Evolutionary conservation across 129 eudicot genomes (phyloP), one percentile per base, ranked within the genome.

Genomic region (Saussurea involucrata): DNA sequence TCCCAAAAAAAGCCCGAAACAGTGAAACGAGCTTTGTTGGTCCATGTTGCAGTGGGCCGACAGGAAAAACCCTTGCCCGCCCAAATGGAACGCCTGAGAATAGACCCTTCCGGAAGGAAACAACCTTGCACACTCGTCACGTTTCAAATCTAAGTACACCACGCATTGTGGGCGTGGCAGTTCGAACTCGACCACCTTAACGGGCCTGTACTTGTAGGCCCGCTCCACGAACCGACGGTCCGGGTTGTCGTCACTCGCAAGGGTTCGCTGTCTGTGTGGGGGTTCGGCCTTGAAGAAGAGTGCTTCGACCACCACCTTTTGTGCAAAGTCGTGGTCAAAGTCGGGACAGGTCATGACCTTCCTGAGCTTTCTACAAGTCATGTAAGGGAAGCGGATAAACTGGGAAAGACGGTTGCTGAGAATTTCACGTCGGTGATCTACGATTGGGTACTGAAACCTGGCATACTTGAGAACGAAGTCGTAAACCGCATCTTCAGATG

Each of bases 11-110:
- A 91, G 81, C 71, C 96, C 98, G 49, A 94, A 94, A 68, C 93
- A 91, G 42, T 86, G 93, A 68, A 79, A 81, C 15, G 78, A 63
- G 77, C 85, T 86, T 77, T 89, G 93, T 42, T 87, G 93, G 78
- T 89, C 97, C 93, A 86, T 83, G 68, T 87, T 86, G 77, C 97
- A 89, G 29, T 94, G 98, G 8, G 92, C 97, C 0, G 92, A 91
- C 68, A 94, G 72, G 85, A 89, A 89, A 78, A 94, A 94, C 13
- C 96, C 96, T 70, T 91, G 93, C 31, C 93, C 97, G 0, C 97
- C 96, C 13, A 91, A 78, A 80, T 89, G 93, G 64, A 94, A 94
- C 0, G 93, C 96, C 77, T 89, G 92, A 1, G 97, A 91, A 65
- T 89, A 87, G 22, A 91, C 84, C 27, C 88, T 71, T 5, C 93